Percentiles rank a stretch among this genome's conserved stretches.
phyloP scores from a whole-genome alignment of 148 eudicot genomes.

The Diospyros kaki region DNA sequence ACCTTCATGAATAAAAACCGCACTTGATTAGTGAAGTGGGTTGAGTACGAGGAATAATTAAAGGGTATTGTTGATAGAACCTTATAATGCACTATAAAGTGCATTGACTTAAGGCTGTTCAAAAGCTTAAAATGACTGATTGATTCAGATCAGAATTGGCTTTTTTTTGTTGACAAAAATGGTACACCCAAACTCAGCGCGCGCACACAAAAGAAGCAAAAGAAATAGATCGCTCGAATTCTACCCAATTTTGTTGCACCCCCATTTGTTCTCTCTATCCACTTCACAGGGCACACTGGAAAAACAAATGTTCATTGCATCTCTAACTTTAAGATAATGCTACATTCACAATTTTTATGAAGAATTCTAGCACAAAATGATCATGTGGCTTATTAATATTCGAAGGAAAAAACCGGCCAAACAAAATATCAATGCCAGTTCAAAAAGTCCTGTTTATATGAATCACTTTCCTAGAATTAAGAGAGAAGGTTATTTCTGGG shows the following conservation, averaged over 20 bases:
- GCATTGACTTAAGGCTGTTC: constrained; percentile 5
- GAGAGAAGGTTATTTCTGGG: constrained; percentile 5
- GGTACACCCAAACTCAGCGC: too few relatives aligned
- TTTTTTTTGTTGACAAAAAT: constrained; percentile 20
- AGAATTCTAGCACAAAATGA: too few relatives aligned
- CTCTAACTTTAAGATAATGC: background rate
- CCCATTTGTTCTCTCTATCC: constrained; percentile 16
- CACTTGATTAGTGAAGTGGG: background rate
- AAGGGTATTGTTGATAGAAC: background rate
- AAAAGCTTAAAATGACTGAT: background rate
- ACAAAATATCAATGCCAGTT: too few relatives aligned
- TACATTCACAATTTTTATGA: background rate
- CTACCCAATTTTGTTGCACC: background rate
- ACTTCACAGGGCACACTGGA: constrained; percentile 12
- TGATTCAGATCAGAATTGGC: background rate
- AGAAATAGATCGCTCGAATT: too few relatives aligned
- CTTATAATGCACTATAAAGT: constrained; percentile 4
- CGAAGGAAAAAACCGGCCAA: too few relatives aligned
- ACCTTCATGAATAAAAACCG: background rate
- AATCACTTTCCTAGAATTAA: too few relatives aligned
- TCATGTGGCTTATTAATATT: too few relatives aligned
- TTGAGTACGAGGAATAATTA: constrained; percentile 13
- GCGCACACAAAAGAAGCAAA: too few relatives aligned
- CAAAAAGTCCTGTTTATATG: too few relatives aligned
- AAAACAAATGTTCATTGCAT: background rate